These are phyloP conservation scores for Mycena olivaceomarginata DNA, from an alignment of 768 basidiomycete genomes.

Conservation along the genomic window DNA sequence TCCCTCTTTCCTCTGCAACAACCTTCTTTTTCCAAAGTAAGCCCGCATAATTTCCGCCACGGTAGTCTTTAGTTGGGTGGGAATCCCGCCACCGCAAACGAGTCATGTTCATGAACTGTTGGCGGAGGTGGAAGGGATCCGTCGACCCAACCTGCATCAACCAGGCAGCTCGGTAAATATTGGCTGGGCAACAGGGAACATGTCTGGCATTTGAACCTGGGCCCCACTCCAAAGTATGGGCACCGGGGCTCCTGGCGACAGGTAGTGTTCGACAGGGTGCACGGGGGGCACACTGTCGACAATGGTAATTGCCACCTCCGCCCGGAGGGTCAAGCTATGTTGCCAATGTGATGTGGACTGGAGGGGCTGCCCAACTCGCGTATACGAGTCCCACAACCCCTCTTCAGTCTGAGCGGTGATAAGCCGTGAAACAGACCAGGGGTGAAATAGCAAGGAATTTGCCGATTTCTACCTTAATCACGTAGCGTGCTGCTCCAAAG, in stretches of 20 bases:
- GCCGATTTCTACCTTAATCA: too few relatives aligned
- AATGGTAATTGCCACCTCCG: slow-evolving; percentile 2
- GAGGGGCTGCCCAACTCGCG: not conserved
- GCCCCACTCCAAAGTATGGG: slow-evolving; percentile 5
- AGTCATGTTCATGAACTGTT: not conserved
- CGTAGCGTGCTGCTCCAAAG: too few relatives aligned
- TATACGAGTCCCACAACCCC: slow-evolving; percentile 27
- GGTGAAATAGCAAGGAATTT: too few relatives aligned
- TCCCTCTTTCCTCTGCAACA: slow-evolving; percentile 26
- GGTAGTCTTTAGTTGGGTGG: slow-evolving; percentile 13
- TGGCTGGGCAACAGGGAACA: slow-evolving; percentile 19
- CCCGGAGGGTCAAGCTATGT: not conserved
- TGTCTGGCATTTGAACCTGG: not conserved
- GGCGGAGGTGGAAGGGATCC: not conserved
- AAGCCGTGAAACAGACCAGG: too few relatives aligned
- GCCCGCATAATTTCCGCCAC: slow-evolving; percentile 12
- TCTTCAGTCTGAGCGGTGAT: slow-evolving; percentile 6
- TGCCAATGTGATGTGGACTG: not conserved
- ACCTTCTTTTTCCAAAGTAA: slow-evolving; percentile 37
- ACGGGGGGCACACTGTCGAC: not conserved
- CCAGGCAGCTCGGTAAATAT: slow-evolving; percentile 12
- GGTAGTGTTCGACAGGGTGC: slow-evolving; percentile 18
- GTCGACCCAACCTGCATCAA: slow-evolving; percentile 18
- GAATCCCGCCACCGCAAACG: not conserved
- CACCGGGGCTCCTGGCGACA: not conserved